Conservation (phyloP, 805 yeast species). For the Vanderwaltozyma verrucispora region DNA sequence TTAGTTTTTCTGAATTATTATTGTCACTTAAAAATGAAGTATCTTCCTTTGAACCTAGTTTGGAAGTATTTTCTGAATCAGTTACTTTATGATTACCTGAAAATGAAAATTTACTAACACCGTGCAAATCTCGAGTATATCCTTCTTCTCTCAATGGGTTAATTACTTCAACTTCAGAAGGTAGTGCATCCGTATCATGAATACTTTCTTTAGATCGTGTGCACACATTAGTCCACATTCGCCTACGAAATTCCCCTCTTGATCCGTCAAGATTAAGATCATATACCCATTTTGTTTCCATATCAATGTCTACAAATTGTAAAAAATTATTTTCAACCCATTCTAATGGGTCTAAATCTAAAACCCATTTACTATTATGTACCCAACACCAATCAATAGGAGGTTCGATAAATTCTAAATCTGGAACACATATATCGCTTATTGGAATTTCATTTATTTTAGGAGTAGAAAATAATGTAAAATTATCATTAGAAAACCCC, state of each 20-base stretch:
- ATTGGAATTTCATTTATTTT: slow-evolving; percentile 25
- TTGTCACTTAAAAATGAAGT: too few species aligned
- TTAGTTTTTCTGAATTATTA: too few species aligned
- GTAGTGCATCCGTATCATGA: not conserved
- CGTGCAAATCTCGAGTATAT: slow-evolving; percentile 6
- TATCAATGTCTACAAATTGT: slow-evolving; percentile 51
- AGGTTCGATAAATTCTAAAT: slow-evolving; percentile 36
- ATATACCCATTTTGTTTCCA: slow-evolving; percentile 80
- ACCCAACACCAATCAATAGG: slow-evolving; percentile 52
- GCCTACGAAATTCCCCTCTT: slow-evolving; percentile 39
- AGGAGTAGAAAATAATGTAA: slow-evolving; percentile 37
- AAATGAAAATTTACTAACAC: slow-evolving; percentile 20
- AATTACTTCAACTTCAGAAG: slow-evolving; percentile 7
- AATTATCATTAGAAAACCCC: slow-evolving; percentile 48
- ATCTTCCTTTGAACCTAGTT: too few species aligned
- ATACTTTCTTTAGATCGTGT: slow-evolving; percentile 15
- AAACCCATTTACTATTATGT: slow-evolving; percentile 41
- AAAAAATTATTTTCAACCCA: slow-evolving; percentile 54
- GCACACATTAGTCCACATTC: slow-evolving; percentile 53
- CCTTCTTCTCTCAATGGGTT: slow-evolving; percentile 13
- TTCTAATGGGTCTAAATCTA: slow-evolving; percentile 50
- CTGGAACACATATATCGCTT: slow-evolving; percentile 9
- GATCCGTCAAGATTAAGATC: slow-evolving; percentile 35
- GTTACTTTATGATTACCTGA: slow-evolving; percentile 8
- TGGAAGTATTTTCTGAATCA: too few species aligned